A percentile compares a stretch with the other conserved stretches of the same genome.
Conservation (phyloP, 2,329 filamentous ascomycete species). For the Ampelomyces quisqualis region DNA sequence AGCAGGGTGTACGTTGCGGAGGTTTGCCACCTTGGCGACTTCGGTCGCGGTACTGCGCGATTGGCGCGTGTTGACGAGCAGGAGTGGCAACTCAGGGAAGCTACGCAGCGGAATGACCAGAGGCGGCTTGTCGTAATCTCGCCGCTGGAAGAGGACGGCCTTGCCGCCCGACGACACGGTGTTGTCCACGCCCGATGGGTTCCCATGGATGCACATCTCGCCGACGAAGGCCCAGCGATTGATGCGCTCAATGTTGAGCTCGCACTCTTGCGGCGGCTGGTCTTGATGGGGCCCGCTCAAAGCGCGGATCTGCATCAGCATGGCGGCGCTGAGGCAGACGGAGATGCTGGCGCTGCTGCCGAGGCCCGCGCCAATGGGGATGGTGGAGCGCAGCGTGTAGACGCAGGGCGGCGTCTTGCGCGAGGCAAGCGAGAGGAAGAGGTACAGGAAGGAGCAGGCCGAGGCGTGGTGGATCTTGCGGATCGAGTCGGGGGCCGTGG, state of each 20-base stretch:
- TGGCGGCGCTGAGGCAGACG: slow-evolving; percentile 80
- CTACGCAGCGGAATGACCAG: slow-evolving; percentile 74
- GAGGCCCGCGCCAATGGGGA: slow-evolving; percentile 87
- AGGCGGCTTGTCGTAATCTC: slow-evolving; percentile 75
- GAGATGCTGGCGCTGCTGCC: slow-evolving; percentile 93
- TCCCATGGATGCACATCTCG: slow-evolving; percentile 96
- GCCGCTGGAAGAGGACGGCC: slow-evolving; percentile 85
- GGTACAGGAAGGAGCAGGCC: slow-evolving; percentile 84
- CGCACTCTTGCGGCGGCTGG: slow-evolving; percentile 83
- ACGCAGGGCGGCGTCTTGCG: slow-evolving; percentile 76
- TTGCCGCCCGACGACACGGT: slow-evolving; percentile 93
- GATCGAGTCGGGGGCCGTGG: slow-evolving; percentile 63
- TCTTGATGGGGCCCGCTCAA: slow-evolving; percentile 89
- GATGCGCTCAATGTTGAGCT: slow-evolving; percentile 87
- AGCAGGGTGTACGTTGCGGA: slow-evolving; percentile 71
- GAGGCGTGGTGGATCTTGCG: slow-evolving; percentile 84
- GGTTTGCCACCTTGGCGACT: slow-evolving; percentile 77
- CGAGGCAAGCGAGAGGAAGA: slow-evolving; percentile 84
- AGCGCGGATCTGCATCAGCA: slow-evolving; percentile 84
- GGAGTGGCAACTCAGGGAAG: slow-evolving; percentile 87
- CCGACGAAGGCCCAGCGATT: slow-evolving; percentile 97
- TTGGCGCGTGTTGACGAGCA: slow-evolving; percentile 87
- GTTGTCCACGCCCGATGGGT: slow-evolving; percentile 95
- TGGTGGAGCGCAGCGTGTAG: slow-evolving; percentile 89
- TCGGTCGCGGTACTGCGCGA: slow-evolving; percentile 81